Evolutionary conservation across 768 basidiomycete genomes (phyloP).

Genomic region (Boletellus ananas): DNA sequence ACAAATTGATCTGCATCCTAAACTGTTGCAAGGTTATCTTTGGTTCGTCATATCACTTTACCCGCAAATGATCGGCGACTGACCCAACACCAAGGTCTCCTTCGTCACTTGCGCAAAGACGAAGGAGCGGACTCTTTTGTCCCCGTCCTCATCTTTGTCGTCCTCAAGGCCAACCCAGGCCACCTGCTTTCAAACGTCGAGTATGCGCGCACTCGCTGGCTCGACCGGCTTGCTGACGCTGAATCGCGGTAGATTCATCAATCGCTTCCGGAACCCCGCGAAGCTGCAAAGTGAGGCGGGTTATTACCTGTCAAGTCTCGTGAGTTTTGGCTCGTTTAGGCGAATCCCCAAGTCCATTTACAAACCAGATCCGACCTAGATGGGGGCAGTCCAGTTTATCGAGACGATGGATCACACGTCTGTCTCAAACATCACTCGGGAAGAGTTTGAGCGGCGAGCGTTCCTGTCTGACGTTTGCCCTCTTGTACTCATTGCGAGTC

Average conservation of each 20-base stretch:
- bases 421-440: slow-evolving; percentile 88
- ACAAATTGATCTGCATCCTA: slow-evolving; percentile 95
- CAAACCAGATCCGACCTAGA: slow-evolving; percentile 43
- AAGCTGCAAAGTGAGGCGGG: slow-evolving; percentile 95
- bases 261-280: slow-evolving; percentile 83
- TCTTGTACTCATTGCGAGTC: slow-evolving; percentile 5
- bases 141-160: slow-evolving; percentile 90
- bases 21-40: slow-evolving; percentile 99
- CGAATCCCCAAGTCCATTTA: background rate
- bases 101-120: slow-evolving; percentile 80
- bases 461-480: background rate
- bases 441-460: slow-evolving; percentile 80
- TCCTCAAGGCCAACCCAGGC: slow-evolving; percentile 90
- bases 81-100: slow-evolving; percentile 54
- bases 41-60: slow-evolving; percentile 46
- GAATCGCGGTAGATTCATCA: slow-evolving; percentile 70
- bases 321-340: slow-evolving; percentile 34
- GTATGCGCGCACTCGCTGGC: slow-evolving; percentile 40
- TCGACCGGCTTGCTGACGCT: background rate
- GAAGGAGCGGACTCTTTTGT: slow-evolving; percentile 94
- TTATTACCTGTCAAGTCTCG: slow-evolving; percentile 94
- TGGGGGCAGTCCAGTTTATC: slow-evolving; percentile 95
- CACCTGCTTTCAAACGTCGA: slow-evolving; percentile 94
- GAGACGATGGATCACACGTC: slow-evolving; percentile 97
- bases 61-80: slow-evolving; percentile 1